These are phyloP conservation scores for Pyricularia pennisetigena DNA, from an alignment of 2,329 filamentous ascomycete species.

Conservation along the genomic window DNA sequence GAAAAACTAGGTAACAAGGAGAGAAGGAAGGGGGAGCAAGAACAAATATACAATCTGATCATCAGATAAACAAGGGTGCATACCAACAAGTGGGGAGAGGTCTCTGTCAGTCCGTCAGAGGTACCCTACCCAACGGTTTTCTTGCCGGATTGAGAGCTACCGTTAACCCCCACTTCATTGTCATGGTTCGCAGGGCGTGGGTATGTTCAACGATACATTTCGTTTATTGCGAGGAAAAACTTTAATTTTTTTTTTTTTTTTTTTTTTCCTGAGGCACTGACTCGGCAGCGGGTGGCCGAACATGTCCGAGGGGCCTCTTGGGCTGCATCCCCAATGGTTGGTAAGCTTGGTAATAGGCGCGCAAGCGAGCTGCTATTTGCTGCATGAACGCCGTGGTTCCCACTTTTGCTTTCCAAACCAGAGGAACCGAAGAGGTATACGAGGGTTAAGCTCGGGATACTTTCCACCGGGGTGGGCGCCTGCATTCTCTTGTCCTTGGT, in stretches of 20 bases:
- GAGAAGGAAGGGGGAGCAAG: not conserved
- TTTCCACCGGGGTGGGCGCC: not conserved
- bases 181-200: not conserved
- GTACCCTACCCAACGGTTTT: not conserved
- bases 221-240: not conserved
- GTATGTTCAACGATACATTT: not conserved
- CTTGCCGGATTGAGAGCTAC: not conserved
- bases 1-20: not conserved
- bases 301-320: not conserved
- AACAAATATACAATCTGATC: not conserved
- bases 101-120: not conserved
- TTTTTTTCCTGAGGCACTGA: not conserved
- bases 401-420: not conserved
- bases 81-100: not conserved
- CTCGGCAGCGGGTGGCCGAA: not conserved
- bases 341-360: not conserved
- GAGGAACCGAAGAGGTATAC: not conserved
- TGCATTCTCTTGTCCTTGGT: not conserved
- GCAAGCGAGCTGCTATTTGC: not conserved
- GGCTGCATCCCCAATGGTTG: not conserved
- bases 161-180: not conserved
- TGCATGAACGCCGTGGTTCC: not conserved
- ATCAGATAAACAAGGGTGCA: not conserved
- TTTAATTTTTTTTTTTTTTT: too few relatives aligned
- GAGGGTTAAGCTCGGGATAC: not conserved